Evolutionary conservation across 192 early-diverging fungal species (phyloP).

Genomic region (Bifiguratus adelaidae): DNA sequence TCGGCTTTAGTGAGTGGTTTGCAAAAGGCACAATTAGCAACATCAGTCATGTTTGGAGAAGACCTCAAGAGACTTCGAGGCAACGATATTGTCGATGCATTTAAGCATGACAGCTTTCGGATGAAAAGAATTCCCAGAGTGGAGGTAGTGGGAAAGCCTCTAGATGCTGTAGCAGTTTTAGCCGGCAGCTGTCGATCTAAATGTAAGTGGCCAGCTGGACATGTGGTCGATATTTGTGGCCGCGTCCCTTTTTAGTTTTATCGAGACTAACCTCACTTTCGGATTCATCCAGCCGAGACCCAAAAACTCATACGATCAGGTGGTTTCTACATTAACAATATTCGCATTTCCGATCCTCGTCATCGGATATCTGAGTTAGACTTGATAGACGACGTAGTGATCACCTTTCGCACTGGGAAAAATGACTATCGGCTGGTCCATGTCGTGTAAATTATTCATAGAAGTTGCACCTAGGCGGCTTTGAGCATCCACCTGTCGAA

Average conservation of each 20-base stretch:
- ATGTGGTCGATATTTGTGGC: not conserved
- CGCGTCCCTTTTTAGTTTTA: not conserved
- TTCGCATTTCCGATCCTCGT: conserved; percentile 29
- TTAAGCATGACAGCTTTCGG: conserved; percentile 48
- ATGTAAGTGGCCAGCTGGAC: conserved; percentile 23
- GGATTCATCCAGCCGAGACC: conserved; percentile 44
- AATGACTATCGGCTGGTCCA: conserved; percentile 57
- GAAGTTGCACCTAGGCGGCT: not conserved
- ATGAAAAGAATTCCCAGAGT: conserved; percentile 32
- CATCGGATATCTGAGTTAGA: conserved; percentile 28
- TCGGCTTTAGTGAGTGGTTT: conserved; percentile 49
- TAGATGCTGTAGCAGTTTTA: conserved; percentile 49
- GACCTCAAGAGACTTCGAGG: conserved; percentile 25
- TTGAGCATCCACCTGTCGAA: conserved; percentile 9
- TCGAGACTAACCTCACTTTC: not conserved
- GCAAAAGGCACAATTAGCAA: conserved; percentile 55
- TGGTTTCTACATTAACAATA: conserved; percentile 75
- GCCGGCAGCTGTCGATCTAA: conserved; percentile 57
- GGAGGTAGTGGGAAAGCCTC: conserved; percentile 28
- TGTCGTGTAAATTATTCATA: conserved; percentile 9
- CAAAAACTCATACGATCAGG: conserved; percentile 64
- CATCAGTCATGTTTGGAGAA: conserved; percentile 65
- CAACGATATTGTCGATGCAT: conserved; percentile 58
- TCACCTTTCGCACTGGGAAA: conserved; percentile 70
- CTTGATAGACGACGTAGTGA: conserved; percentile 56